Conservation (phyloP, 208 protist species). For the Lotmaria passim region DNA sequence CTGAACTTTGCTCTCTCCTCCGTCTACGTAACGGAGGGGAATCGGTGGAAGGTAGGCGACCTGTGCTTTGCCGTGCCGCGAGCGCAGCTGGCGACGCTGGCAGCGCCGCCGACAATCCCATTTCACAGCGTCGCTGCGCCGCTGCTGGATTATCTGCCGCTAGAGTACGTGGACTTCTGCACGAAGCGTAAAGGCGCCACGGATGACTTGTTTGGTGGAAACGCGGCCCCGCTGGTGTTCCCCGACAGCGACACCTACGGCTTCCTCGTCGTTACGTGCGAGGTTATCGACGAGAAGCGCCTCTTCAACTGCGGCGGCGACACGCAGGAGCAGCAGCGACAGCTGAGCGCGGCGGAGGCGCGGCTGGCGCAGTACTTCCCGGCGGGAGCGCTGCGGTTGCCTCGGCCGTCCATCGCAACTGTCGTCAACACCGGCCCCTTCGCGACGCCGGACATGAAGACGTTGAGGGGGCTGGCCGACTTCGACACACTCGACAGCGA, state of each 20-base stretch:
- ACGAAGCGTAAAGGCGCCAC: not conserved
- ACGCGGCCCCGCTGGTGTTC: constrained; percentile 29
- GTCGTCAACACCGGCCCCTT: constrained; percentile 48
- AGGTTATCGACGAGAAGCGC: constrained; percentile 40
- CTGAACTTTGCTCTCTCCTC: constrained; percentile 54
- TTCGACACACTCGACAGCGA: constrained; percentile 52
- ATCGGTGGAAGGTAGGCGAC: constrained; percentile 63
- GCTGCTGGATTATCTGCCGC: constrained; percentile 60
- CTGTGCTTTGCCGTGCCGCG: constrained; percentile 41
- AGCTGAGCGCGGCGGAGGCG: constrained; percentile 33
- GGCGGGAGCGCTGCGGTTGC: constrained; percentile 26
- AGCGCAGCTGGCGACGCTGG: constrained; percentile 10
- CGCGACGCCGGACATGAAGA: constrained; percentile 42
- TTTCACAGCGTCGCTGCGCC: constrained; percentile 45
- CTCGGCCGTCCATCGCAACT: constrained; percentile 35
- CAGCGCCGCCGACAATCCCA: constrained; percentile 12
- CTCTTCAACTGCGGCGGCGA: constrained; percentile 43
- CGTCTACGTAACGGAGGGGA: constrained; percentile 49
- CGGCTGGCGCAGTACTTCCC: constrained; percentile 50
- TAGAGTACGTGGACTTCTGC: constrained; percentile 45
- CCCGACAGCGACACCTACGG: constrained; percentile 64
- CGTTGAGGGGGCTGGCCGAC: constrained; percentile 32
- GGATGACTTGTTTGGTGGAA: constrained; percentile 13
- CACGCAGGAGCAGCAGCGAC: constrained; percentile 25
- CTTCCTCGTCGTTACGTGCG: constrained; percentile 54